phyloP scores from a whole-genome alignment of 208 protist genomes.

The Sergeia podlipaevii region DNA sequence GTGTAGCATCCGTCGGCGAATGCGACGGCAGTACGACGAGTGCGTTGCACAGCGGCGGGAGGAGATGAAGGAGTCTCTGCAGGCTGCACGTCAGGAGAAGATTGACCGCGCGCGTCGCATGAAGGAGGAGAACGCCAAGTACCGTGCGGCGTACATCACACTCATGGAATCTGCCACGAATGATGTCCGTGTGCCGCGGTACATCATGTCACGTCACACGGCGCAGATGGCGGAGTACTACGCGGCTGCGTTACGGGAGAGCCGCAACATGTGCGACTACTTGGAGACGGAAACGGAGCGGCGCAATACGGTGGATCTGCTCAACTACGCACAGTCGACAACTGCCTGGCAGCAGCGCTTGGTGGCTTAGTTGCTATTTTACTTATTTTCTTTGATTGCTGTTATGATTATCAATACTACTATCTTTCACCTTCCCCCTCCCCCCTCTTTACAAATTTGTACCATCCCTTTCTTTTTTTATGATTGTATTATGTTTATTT shows the following conservation, averaged over 20 bases:
- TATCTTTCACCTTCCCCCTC: neutral
- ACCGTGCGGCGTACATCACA: conserved; percentile 62
- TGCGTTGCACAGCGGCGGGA: conserved; percentile 39
- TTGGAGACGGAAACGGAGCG: conserved; percentile 59
- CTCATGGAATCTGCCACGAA: conserved; percentile 72
- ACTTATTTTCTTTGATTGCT: no score
- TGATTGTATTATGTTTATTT: conserved; percentile 2
- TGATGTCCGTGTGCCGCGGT: conserved; percentile 44
- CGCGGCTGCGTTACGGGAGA: conserved; percentile 61
- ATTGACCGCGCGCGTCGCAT: conserved; percentile 51
- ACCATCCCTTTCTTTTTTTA: neutral
- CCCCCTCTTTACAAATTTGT: neutral
- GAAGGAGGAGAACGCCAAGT: conserved; percentile 74
- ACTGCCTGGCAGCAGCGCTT: conserved; percentile 78
- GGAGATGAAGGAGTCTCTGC: conserved; percentile 31
- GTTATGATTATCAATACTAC: neutral
- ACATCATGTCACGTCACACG: conserved; percentile 69
- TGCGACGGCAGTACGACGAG: conserved; percentile 62
- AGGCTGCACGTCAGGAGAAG: conserved; percentile 23
- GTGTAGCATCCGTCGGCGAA: conserved; percentile 48
- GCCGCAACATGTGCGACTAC: conserved; percentile 51
- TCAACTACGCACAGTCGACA: conserved; percentile 63
- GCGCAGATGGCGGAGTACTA: conserved; percentile 65
- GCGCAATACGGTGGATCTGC: conserved; percentile 44
- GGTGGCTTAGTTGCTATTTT: no score